These are phyloP conservation scores for Thinopyrum elongatum DNA, from an alignment of 176 grass and related monocot genomes.

Conservation along the genomic window DNA sequence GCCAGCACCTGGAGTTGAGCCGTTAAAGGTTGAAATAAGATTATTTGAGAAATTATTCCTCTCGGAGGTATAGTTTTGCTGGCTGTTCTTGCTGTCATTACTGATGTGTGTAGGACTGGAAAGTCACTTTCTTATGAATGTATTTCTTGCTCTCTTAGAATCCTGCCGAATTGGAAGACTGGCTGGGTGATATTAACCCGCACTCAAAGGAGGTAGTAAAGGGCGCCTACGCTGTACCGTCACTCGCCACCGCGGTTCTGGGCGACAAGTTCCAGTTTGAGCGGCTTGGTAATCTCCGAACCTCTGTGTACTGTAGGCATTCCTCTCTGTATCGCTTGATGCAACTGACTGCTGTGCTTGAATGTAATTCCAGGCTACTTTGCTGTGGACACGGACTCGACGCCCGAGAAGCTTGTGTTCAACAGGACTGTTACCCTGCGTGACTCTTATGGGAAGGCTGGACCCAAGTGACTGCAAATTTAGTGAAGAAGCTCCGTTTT, in stretches of 20 bases:
- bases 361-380: conserved; percentile 68
- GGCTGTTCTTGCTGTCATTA: background rate
- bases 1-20: conserved; percentile 80
- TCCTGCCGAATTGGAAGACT: conserved; percentile 84
- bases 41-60: conserved; percentile 88
- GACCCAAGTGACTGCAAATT: conserved; percentile 33
- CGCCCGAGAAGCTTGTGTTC: conserved; percentile 62
- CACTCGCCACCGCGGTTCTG: conserved; percentile 50
- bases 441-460: conserved; percentile 76
- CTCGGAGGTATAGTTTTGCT: conserved; percentile 57
- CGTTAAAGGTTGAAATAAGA: conserved; percentile 84
- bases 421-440: conserved; percentile 89
- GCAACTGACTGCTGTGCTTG: background rate
- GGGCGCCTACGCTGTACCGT: conserved; percentile 67
- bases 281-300: conserved; percentile 68
- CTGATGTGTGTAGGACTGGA: background rate
- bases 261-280: conserved; percentile 96
- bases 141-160: conserved; percentile 50
- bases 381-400: conserved; percentile 71
- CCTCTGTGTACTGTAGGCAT: background rate
- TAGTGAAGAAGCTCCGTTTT: background rate
- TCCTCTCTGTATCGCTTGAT: background rate
- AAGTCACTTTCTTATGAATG: background rate
- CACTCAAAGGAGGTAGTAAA: conserved; percentile 87
- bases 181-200: conserved; percentile 79